Base-by-base conservation (phyloP, 495 filamentous ascomycete species). In the Immersiella caudata region DNA sequence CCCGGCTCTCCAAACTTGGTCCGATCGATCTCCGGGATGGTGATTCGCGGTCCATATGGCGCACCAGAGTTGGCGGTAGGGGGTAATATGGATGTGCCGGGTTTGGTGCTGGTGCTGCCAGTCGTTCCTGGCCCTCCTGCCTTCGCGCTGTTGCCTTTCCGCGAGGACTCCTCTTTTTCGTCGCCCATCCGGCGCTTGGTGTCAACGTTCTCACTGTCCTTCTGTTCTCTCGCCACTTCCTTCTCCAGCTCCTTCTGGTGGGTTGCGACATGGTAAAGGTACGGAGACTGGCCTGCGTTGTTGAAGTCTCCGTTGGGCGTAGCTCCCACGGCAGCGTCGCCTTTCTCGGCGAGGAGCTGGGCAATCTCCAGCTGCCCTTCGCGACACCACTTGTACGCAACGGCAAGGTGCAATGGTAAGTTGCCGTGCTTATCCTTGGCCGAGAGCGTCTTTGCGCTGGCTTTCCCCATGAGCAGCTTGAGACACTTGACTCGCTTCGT, bases 261-360 rank as follows among this genome's bases (percentile, higher is more conserved):
- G 24, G 60, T 71, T 16, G 66, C 24, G 21, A 60, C 52, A 54
- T 72, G 66, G 52, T 71, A 70, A 4, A 68, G 70, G 27, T 70
- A 76, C 35, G 70, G 72, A 12, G 74, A 76, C 33, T 69, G 46
- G 1, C n/a, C 26, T 1, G 66, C 35, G 20, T 64, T 33, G 64
- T 65, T 50, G 54, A 70, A 49, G 58, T 72, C 66, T 6, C 57
- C 72, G 1, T 73, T 50, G n/a, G 40, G 36, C 22, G 74, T 64
- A 7, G 68, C 60, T 35, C 74, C 26, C 67, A 27, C 22, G 16
- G 24, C 55, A 57, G 55, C 22, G 24, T 46, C 40, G 16, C 40
- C 14, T 12, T 46, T 46, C 5, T 26, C 22, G 24, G 24, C 55
- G 8, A 57, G 7, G 55, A n/a, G 5, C 22, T 57, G 4, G 22